Evolutionary conservation across 2,329 filamentous ascomycete species (phyloP).

Genomic region (Ramularia endophylla): DNA sequence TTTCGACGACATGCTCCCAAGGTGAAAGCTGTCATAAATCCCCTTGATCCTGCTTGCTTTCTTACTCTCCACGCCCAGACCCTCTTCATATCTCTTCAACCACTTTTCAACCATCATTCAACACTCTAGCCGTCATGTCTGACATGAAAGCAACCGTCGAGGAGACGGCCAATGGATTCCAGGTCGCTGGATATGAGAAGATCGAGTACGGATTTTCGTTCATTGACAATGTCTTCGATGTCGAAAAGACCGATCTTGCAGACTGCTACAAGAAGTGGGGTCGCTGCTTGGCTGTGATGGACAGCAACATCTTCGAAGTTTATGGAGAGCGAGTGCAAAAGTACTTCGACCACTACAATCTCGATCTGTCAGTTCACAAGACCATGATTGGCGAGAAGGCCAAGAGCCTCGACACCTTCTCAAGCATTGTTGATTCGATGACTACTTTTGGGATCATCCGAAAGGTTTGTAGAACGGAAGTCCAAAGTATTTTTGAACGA

Average conservation of each 20-base stretch:
- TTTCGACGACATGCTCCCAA: too few species aligned
- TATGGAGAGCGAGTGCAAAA: constrained; percentile 60
- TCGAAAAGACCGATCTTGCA: constrained; percentile 55
- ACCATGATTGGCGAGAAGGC: constrained; percentile 71
- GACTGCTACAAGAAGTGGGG: constrained; percentile 61
- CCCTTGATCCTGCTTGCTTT: too few species aligned
- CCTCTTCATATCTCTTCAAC: background rate
- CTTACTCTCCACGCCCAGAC: too few species aligned
- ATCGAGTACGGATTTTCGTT: constrained; percentile 72
- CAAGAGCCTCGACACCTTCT: constrained; percentile 64
- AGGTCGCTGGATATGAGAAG: constrained; percentile 68
- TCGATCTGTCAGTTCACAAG: constrained; percentile 61
- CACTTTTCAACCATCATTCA: background rate
- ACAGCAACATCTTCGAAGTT: constrained; percentile 63
- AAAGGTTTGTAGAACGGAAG: constrained; percentile 35
- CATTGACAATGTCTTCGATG: constrained; percentile 62
- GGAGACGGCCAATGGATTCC: constrained; percentile 60
- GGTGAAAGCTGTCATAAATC: too few species aligned
- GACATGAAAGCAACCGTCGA: constrained; percentile 61
- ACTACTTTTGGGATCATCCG: constrained; percentile 62
- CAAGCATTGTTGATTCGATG: constrained; percentile 68
- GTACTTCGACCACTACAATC: constrained; percentile 61
- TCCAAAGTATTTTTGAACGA: constrained; percentile 2
- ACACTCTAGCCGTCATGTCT: constrained; percentile 49
- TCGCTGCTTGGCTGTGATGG: constrained; percentile 62